Evolutionary conservation across 306 rosid genomes (phyloP), one percentile per base, ranked within the genome.

Genomic region (Cicer judaicum): DNA sequence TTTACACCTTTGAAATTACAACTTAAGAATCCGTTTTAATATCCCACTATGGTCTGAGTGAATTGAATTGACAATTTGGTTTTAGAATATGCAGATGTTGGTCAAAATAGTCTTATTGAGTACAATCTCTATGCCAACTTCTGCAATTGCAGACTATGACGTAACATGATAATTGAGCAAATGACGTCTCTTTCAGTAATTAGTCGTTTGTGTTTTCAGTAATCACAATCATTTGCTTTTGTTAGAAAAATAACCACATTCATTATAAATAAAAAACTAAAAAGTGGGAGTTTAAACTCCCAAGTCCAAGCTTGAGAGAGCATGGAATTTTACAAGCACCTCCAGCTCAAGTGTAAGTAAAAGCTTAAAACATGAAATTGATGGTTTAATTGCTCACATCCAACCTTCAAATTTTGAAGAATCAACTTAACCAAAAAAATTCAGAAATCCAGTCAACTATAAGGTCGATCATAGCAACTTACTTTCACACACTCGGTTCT

Each of bases 401-500:
- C 38, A 60, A 11, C 77, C 13, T 62, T 24, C 34, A 47, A 18
- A 74, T 59, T 49, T 68, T 40, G 57, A 42, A 69, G 7, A 60
- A 15, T 24, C 52, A 63, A 52, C 48, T 21, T 56, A 14, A 14
- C 40, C 56, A 11, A 63, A 63, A 34, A 75, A 67, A 63, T 73
- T 73, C 18, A 63, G 64, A 78, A 68, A 76, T 73, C 75, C 61
- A 64, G 9, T 76, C 44, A 43, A 70, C 44, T 41, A 63, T n/a
- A 13, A 44, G 53, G 16, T 41, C 52, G n/a, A 43, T 15, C 74
- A 68, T 49, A 39, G 24, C 57, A 68, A 44, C 15, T 61, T 61
- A 19, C 61, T 81, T 62, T 74, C 60, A 69, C 38, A 60, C 78
- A 16, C 67, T 54, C 7, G 7, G 68, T 84, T 74, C 36, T 75